A percentile compares a stretch with the other conserved stretches of the same genome.
These are phyloP conservation scores for Marchantia polymorpha DNA, from an alignment of 225 moss, liverwort and hornwort species.

Conservation along the genomic window DNA sequence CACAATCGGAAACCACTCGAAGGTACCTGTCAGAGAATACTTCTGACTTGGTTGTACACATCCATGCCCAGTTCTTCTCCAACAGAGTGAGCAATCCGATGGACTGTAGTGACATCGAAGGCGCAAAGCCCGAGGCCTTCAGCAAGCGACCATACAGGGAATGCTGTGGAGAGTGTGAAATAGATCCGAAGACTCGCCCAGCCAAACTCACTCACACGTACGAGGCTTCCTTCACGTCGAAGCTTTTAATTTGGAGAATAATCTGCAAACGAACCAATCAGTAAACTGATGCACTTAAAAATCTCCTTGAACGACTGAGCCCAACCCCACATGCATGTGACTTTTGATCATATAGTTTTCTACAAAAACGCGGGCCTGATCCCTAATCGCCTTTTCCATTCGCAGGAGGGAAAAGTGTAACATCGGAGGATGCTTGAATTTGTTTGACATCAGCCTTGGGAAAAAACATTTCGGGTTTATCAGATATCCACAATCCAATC, in stretches of 20 bases:
- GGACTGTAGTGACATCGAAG: constrained; percentile 69
- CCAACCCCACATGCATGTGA: background rate
- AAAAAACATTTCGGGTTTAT: constrained; percentile 72
- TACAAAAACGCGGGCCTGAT: background rate
- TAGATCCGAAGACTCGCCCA: constrained; percentile 52
- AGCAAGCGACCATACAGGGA: constrained; percentile 61
- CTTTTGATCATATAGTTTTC: background rate
- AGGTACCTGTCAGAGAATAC: background rate
- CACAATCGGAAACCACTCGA: background rate
- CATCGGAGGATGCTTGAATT: constrained; percentile 62
- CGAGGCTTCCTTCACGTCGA: background rate
- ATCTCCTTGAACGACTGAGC: no score
- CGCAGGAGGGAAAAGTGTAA: constrained; percentile 65
- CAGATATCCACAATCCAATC: constrained; percentile 70
- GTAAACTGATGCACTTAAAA: background rate
- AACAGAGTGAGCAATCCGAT: constrained; percentile 59
- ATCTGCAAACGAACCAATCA: background rate
- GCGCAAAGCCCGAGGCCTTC: constrained; percentile 48
- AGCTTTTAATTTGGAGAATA: background rate
- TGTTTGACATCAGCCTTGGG: constrained; percentile 80
- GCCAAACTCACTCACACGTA: constrained; percentile 62
- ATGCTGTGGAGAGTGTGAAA: constrained; percentile 49
- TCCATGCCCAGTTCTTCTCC: constrained; percentile 55
- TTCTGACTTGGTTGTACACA: constrained; percentile 6
- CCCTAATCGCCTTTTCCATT: background rate